phyloP scores from a whole-genome alignment of 1,284 basidiomycete genomes.

The Cystobasidiaceae sp. region DNA sequence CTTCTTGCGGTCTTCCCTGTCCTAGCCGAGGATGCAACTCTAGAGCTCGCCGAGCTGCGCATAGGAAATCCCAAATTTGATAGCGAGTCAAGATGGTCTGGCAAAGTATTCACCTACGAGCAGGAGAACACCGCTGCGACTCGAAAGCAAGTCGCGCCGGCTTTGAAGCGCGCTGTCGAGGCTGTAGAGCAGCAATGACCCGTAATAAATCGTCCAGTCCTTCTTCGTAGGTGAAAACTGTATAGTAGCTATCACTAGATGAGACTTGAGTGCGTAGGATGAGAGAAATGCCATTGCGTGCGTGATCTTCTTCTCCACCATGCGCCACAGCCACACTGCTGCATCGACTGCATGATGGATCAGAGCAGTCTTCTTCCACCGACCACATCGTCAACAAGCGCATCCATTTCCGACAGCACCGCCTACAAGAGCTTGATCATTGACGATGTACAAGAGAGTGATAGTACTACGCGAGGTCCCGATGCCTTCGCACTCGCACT shows the following conservation, averaged over 20 bases:
- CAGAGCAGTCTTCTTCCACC: no score
- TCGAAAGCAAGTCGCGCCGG: constrained; percentile 72
- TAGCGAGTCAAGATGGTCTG: constrained; percentile 50
- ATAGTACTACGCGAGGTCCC: no score
- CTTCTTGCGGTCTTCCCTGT: constrained; percentile 52
- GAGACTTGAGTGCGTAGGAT: not conserved
- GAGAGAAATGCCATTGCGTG: no score
- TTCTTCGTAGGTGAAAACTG: not conserved
- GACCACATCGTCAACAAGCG: no score
- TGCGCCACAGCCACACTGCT: no score
- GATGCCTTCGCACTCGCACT: no score
- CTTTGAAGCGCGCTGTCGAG: constrained; percentile 55
- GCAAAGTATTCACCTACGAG: constrained; percentile 58
- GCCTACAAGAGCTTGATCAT: no score
- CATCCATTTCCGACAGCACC: no score
- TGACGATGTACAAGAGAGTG: no score
- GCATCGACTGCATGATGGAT: no score
- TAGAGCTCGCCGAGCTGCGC: constrained; percentile 49
- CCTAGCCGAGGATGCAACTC: constrained; percentile 55
- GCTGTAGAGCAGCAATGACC: not conserved
- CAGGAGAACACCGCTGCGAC: constrained; percentile 70
- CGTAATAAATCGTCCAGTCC: not conserved
- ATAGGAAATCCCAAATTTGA: constrained; percentile 52
- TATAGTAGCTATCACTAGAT: not conserved
- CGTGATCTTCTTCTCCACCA: no score